These are phyloP conservation scores for Colletotrichum theobromicola DNA, from an alignment of 2,329 filamentous ascomycete species.

Conservation along the genomic window DNA sequence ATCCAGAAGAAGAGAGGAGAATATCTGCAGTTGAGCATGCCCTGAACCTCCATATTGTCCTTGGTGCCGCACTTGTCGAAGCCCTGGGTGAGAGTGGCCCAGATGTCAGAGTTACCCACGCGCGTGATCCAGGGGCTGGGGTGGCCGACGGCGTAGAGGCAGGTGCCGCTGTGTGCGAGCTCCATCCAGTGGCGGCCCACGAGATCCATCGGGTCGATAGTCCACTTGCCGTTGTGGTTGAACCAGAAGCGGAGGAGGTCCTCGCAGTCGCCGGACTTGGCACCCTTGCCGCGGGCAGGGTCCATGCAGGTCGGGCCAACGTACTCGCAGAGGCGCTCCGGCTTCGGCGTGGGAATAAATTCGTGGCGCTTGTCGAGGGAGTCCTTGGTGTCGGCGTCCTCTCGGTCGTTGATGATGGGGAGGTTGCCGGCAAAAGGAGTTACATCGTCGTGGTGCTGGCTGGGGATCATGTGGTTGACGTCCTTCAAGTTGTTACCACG, in stretches of 20 bases:
- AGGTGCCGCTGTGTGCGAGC: background rate
- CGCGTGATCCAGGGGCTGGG: no score
- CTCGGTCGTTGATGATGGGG: background rate
- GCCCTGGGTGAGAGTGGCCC: background rate
- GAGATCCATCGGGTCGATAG: background rate
- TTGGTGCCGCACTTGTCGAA: background rate
- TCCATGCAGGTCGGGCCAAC: background rate
- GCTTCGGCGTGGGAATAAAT: background rate
- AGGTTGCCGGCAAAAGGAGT: background rate
- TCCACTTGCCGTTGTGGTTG: background rate
- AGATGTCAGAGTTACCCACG: background rate
- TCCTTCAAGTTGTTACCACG: background rate
- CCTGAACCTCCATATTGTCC: background rate
- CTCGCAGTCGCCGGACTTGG: background rate
- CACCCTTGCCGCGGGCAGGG: background rate
- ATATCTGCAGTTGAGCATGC: background rate
- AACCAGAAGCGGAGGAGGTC: background rate
- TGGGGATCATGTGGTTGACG: background rate
- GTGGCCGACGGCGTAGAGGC: background rate
- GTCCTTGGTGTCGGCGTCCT: background rate
- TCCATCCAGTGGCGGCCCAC: background rate
- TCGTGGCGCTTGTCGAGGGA: background rate
- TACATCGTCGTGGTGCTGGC: background rate
- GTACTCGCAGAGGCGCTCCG: background rate
- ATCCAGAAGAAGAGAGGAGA: background rate